Conservation (phyloP, 73 alveolate genomes). For the Tetrahymena thermophila region DNA sequence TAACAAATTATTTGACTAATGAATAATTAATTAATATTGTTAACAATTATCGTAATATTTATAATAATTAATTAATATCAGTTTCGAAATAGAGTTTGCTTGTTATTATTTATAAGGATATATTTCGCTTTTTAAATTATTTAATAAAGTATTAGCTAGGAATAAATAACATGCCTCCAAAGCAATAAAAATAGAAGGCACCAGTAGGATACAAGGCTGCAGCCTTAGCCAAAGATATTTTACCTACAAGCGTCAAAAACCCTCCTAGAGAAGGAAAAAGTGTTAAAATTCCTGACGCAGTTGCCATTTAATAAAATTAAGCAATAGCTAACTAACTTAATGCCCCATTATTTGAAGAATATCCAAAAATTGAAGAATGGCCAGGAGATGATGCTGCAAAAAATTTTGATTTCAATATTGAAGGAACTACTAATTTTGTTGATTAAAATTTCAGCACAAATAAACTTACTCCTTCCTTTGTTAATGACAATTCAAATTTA, state of each 20-base stretch:
- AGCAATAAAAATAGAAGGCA: background rate
- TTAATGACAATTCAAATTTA: slow-evolving; percentile 46
- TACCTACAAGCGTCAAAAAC: slow-evolving; percentile 58
- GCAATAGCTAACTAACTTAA: background rate
- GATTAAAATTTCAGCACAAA: slow-evolving; percentile 31
- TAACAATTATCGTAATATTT: background rate
- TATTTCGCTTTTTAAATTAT: background rate
- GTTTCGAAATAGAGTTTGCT: background rate
- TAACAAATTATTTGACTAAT: background rate
- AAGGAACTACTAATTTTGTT: slow-evolving; percentile 18
- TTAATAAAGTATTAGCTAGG: background rate
- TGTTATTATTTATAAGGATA: background rate
- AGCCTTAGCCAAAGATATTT: slow-evolving; percentile 55
- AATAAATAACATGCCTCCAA: background rate
- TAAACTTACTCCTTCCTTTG: slow-evolving; percentile 50
- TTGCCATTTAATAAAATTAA: slow-evolving; percentile 30
- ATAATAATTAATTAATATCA: background rate
- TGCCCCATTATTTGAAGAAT: slow-evolving; percentile 42
- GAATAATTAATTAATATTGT: background rate
- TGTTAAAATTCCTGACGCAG: slow-evolving; percentile 48
- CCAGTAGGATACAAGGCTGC: slow-evolving; percentile 18
- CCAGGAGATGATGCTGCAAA: slow-evolving; percentile 75
- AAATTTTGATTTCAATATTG: slow-evolving; percentile 46
- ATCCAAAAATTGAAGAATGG: slow-evolving; percentile 65
- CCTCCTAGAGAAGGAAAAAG: slow-evolving; percentile 64